Evolutionary conservation across 2,329 filamentous ascomycete species (phyloP).

Genomic region (Calonectria crousiana): DNA sequence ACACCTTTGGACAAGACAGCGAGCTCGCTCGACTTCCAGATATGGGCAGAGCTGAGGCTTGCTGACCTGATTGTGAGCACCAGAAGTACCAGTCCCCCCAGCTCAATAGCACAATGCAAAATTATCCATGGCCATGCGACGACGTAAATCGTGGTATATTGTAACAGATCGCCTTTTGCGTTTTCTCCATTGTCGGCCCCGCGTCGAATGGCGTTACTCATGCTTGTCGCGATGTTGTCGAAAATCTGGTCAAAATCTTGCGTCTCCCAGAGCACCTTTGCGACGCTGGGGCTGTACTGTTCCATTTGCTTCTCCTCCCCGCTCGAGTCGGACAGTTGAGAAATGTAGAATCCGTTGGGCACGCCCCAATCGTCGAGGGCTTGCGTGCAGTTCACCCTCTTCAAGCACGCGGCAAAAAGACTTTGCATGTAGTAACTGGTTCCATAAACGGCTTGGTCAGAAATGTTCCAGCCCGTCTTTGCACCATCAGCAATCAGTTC

Average conservation of each 20-base stretch:
- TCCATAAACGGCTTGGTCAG: slow-evolving; percentile 21
- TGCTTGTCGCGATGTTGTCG: slow-evolving; percentile 27
- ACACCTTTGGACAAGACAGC: slow-evolving; percentile 25
- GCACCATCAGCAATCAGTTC: not conserved
- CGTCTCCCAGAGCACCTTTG: slow-evolving; percentile 22
- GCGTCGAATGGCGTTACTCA: slow-evolving; percentile 28
- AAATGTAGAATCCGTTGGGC: slow-evolving; percentile 28
- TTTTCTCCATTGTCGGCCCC: slow-evolving; percentile 4
- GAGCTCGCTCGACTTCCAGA: slow-evolving; percentile 32
- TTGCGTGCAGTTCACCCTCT: slow-evolving; percentile 18
- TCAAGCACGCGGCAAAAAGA: slow-evolving; percentile 25
- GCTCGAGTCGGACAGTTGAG: not conserved
- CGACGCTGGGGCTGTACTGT: slow-evolving; percentile 17
- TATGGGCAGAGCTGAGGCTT: not conserved
- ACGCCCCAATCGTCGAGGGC: slow-evolving; percentile 21
- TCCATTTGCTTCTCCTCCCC: slow-evolving; percentile 3
- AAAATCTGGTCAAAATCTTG: slow-evolving; percentile 13
- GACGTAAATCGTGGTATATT: slow-evolving; percentile 20
- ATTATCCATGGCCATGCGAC: slow-evolving; percentile 30
- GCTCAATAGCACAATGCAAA: slow-evolving; percentile 19
- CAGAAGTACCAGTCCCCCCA: slow-evolving; percentile 16
- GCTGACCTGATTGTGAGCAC: slow-evolving; percentile 9
- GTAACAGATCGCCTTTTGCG: not conserved
- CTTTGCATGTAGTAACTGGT: slow-evolving; percentile 31
- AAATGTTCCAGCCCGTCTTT: slow-evolving; percentile 21